Conservation (phyloP, 2,329 filamentous ascomycete genomes). For the Harringtonia aguacate region DNA sequence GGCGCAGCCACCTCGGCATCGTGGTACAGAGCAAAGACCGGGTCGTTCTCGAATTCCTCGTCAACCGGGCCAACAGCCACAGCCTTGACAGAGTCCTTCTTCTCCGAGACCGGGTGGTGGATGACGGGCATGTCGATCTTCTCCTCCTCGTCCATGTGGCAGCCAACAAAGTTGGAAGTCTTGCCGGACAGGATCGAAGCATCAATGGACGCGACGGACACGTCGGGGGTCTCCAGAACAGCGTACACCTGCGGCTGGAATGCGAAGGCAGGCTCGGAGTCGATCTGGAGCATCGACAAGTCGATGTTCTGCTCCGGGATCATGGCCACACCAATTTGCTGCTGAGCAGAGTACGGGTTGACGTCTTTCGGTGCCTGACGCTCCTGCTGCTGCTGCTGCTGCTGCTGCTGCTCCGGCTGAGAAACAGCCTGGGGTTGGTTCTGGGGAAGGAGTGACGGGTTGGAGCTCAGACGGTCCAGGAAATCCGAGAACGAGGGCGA, state of each 20-base stretch:
- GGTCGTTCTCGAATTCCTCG: constrained; percentile 51
- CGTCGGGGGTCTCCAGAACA: constrained; percentile 25
- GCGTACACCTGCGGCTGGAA: constrained; percentile 66
- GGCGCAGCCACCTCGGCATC: constrained; percentile 21
- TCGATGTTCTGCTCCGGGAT: constrained; percentile 72
- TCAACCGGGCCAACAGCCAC: constrained; percentile 30
- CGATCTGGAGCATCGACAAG: constrained; percentile 58
- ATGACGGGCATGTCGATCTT: constrained; percentile 47
- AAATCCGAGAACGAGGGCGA: constrained; percentile 77
- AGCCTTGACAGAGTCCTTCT: constrained; percentile 17
- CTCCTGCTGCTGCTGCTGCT: constrained; percentile 21
- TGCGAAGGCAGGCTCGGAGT: constrained; percentile 38
- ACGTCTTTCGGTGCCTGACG: constrained; percentile 53
- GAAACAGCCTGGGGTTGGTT: constrained; percentile 24
- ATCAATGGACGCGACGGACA: constrained; percentile 35
- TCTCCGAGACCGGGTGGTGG: constrained; percentile 32
- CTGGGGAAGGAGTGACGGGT: constrained; percentile 29
- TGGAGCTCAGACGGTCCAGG: constrained; percentile 58
- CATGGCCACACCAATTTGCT: constrained; percentile 71
- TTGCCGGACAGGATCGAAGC: constrained; percentile 61
- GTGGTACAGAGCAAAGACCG: constrained; percentile 50
- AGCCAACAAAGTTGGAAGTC: constrained; percentile 41
- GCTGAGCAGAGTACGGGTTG: constrained; percentile 47
- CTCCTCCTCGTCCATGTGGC: constrained; percentile 32
- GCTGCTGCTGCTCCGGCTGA: constrained; percentile 22